Conservation (phyloP, 2,329 filamentous ascomycete species). For the Berkeleyomyces rouxiae region DNA sequence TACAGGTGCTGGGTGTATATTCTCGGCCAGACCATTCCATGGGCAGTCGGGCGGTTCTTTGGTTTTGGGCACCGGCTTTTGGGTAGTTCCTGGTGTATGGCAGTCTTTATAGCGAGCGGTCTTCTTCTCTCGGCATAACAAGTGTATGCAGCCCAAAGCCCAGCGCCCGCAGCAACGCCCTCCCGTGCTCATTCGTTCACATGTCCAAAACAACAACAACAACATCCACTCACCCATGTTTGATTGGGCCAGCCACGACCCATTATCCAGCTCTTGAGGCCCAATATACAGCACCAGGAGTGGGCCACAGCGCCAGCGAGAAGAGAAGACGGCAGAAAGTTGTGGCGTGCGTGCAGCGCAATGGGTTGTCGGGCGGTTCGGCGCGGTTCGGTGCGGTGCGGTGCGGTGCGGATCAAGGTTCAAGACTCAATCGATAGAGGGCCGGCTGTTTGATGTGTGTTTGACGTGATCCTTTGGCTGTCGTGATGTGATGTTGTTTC, state of each 20-base stretch:
- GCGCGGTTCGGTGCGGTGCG: background rate
- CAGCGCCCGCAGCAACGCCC: background rate
- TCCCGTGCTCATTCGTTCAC: background rate
- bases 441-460: background rate
- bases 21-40: background rate
- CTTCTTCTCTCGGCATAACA: background rate
- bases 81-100: background rate
- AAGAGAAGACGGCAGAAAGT: background rate
- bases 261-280: constrained; percentile 1
- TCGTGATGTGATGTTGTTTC: background rate
- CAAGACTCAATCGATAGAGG: background rate
- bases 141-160: background rate
- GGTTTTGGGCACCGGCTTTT: background rate
- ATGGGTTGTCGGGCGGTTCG: background rate
- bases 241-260: background rate
- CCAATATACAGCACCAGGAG: background rate
- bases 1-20: background rate
- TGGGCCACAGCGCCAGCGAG: background rate
- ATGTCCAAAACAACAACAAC: background rate
- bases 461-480: constrained; percentile 1
- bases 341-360: background rate
- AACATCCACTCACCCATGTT: constrained; percentile 9
- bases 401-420: background rate
- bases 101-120: background rate
- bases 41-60: background rate